Evolutionary conservation across 192 early-diverging fungal species (phyloP), one percentile per base, ranked within the genome.

Genomic region (Podila horticola): DNA sequence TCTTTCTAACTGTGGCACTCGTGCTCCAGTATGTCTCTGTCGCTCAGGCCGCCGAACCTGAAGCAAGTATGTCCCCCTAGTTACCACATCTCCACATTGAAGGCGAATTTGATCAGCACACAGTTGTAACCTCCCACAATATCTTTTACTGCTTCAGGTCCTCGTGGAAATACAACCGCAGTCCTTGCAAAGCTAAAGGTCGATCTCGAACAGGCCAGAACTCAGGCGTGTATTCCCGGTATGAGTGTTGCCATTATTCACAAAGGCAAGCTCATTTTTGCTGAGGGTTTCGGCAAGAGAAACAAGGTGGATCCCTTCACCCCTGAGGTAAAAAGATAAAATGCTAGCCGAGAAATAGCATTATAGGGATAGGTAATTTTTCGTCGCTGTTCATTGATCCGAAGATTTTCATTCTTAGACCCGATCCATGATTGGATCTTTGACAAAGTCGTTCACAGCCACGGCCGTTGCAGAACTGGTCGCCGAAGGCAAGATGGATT

Each of bases 401-500:
- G 34, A n/a, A n/a, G n/a, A n/a, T 11, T 11, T 36, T 15, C 22
- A 62, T 12, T 8, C 3, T 26, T 64, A 72, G 70, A 72, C 70
- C 8, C 15, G 63, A 4, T 33, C 33, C n/a, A 60, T 45, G 5
- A 52, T 72, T 41, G 70, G 49, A 36, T 72, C 70, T 8, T 1
- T 72, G 50, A 72, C 70, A 7, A 72, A 72, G 11, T 34, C 70
- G 11, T 62, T 72, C 20, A 72, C 70, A 5, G 70, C 70, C 26
- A 51, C 70, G 7, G 31, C 60, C 1, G 28, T 72, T 28, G 62
- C 61, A 19, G 62, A 72, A 34, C 48, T 72, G 51, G 70, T 72
- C 22, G 70, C 61, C 0, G 70, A 72, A 4, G 62, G 62, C 1
- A 72, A 72, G 34, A 38, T 58, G 11, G 62, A 72, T 3, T 72